Conservation (phyloP, 768 basidiomycete genomes). For the Termitomyces sp. region DNA sequence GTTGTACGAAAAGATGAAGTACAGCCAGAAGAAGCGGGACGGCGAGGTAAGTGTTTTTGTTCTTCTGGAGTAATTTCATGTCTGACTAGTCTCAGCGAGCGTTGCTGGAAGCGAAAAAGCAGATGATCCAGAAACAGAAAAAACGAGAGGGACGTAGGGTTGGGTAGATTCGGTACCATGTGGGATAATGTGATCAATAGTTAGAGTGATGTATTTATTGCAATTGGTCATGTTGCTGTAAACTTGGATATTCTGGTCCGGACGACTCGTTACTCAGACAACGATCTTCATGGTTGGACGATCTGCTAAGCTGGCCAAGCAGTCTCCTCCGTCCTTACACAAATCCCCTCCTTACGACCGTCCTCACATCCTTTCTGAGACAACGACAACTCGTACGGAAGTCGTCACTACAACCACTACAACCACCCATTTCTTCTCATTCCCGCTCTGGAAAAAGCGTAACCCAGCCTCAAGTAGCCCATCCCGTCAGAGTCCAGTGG, state of each 20-base stretch:
- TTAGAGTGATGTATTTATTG: background rate
- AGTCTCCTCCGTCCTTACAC: slow-evolving; percentile 4
- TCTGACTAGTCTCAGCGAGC: slow-evolving; percentile 41
- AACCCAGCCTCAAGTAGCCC: slow-evolving; percentile 23
- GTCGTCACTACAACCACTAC: slow-evolving; percentile 42
- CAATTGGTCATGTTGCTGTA: slow-evolving; percentile 4
- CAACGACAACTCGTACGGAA: slow-evolving; percentile 43
- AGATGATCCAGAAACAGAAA: slow-evolving; percentile 49
- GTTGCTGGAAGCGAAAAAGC: slow-evolving; percentile 54
- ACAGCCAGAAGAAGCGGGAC: slow-evolving; percentile 70
- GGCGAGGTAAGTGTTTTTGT: slow-evolving; percentile 58
- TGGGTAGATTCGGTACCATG: slow-evolving; percentile 1
- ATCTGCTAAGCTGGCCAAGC: slow-evolving; percentile 7
- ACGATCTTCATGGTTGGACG: slow-evolving; percentile 22
- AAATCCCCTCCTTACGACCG: slow-evolving; percentile 29
- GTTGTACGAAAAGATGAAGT: slow-evolving; percentile 91
- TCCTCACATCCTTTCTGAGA: slow-evolving; percentile 36
- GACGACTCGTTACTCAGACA: background rate
- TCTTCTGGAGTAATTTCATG: background rate
- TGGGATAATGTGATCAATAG: background rate
- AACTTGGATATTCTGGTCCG: background rate
- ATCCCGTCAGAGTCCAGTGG: slow-evolving; percentile 22
- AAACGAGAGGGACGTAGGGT: slow-evolving; percentile 21
- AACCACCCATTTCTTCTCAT: slow-evolving; percentile 59
- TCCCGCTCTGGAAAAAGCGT: slow-evolving; percentile 61